Percentiles rank a stretch among this genome's conserved stretches.
Evolutionary conservation across 116 monocot genomes (phyloP).

Genomic region (Papilionanthe hybrid): DNA sequence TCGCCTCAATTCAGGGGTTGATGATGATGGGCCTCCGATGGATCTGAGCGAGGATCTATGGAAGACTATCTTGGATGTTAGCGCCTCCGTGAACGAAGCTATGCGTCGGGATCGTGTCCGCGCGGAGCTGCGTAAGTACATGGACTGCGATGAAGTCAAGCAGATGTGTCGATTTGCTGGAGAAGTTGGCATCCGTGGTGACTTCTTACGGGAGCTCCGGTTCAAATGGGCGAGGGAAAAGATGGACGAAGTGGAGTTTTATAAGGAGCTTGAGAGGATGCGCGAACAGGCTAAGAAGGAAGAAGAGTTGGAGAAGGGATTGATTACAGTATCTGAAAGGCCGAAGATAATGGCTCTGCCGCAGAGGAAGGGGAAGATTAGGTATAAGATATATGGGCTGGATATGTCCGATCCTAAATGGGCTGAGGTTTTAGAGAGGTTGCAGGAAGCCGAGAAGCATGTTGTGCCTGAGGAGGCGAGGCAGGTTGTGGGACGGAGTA

Average conservation of each 20-base stretch:
- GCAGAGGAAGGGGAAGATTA: conserved; percentile 66
- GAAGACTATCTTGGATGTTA: conserved; percentile 53
- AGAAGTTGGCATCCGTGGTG: conserved; percentile 73
- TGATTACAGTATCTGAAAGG: background rate
- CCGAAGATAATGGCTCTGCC: conserved; percentile 39
- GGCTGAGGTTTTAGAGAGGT: conserved; percentile 51
- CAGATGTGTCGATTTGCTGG: conserved; percentile 78
- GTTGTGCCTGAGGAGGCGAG: conserved; percentile 41
- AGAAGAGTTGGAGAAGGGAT: conserved; percentile 17
- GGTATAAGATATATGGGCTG: conserved; percentile 72
- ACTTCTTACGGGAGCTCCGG: conserved; percentile 69
- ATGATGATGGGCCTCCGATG: conserved; percentile 15
- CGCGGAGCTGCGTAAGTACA: conserved; percentile 60
- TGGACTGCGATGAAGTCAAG: conserved; percentile 81
- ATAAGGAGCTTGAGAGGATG: conserved; percentile 35
- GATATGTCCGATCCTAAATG: conserved; percentile 73
- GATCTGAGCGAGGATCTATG: conserved; percentile 78
- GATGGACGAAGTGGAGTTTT: conserved; percentile 69
- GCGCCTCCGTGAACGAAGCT: conserved; percentile 45
- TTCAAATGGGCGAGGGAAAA: conserved; percentile 90
- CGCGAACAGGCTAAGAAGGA: conserved; percentile 22
- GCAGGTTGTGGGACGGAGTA: conserved; percentile 54
- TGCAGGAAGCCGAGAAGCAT: conserved; percentile 42
- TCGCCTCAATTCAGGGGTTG: conserved; percentile 25
- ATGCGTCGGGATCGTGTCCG: conserved; percentile 60